Base-by-base conservation (phyloP, 805 yeast species). In the Candida corydali region DNA sequence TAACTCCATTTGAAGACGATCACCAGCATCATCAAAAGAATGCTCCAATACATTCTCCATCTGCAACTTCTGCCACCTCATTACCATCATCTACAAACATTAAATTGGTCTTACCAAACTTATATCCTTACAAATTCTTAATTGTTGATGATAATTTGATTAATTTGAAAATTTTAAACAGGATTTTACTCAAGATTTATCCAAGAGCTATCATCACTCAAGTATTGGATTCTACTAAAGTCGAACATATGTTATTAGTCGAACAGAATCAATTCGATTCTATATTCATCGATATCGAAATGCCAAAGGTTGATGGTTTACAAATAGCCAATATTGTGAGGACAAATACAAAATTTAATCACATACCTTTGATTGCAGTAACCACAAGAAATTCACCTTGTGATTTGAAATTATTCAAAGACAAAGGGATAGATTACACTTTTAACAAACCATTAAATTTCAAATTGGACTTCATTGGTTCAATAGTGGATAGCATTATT, bases 71-170 rank as follows among this genome's bases (percentile, higher is more conserved):
- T 19, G 9, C 32, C 5, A 18, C 14, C 8, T 12, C 23, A 6
- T 10, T 14, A 15, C 17, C 34, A 9, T 14, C 30, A 32, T 30
- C 14, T 12, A 12, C 19, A 16, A 16, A 18, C 22, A 10, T 36
- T 3, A 11, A 31, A 19, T 26, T 32, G 16, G 22, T 14, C 5
- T n/a, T 47, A n/a, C 54, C 54, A 9, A 49, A 46, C 22, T 41
- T 41, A 27, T 36, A 34, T 8, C 41, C 39, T 14, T 50, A 42
- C 32, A 41, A 40, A 26, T 56, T 57, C 40, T 39, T 57, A 18
- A 43, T 65, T 11, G 71, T 68, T 12, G 74, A 68, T 47, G 74
- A 68, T 46, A 68, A 68, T 39, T 45, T 54, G 15, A 65, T 68
- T 38, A 66, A 68, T 43, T 48, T 68, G 27, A 57, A 57, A 32